Evolutionary conservation across 306 rosid genomes (phyloP).

Genomic region (Abrus precatorius): DNA sequence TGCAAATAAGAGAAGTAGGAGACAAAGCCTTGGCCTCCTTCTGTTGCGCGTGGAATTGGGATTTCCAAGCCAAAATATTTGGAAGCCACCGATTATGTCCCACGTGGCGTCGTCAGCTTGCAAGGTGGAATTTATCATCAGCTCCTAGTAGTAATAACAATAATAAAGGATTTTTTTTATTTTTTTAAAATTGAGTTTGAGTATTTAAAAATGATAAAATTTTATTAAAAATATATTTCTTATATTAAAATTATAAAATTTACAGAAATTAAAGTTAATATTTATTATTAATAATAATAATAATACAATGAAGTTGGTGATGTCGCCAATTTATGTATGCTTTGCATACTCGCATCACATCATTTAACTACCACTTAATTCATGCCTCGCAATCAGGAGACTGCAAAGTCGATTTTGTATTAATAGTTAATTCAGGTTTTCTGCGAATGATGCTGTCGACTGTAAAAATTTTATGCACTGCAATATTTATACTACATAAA

Average conservation of each 20-base stretch:
- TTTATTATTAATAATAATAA: not conserved
- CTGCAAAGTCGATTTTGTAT: not conserved
- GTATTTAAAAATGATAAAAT: too few species aligned
- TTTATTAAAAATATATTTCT: too few species aligned
- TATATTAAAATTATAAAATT: too few species aligned
- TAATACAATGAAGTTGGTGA: not conserved
- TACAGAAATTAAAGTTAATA: too few species aligned
- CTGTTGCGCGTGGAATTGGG: not conserved
- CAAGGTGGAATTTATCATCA: slow-evolving; percentile 17
- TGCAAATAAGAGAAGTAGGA: slow-evolving; percentile 5
- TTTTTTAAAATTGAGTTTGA: too few species aligned
- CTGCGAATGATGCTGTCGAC: too few species aligned
- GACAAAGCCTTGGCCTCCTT: not conserved
- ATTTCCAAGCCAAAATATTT: not conserved
- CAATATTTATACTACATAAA: not conserved
- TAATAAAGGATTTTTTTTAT: too few species aligned
- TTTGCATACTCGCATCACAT: not conserved
- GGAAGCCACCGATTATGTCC: not conserved
- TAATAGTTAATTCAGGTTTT: too few species aligned
- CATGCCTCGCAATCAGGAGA: not conserved
- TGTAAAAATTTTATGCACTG: too few species aligned
- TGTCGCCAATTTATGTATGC: not conserved
- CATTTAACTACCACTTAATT: slow-evolving; percentile 12
- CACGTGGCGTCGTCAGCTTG: slow-evolving; percentile 4
- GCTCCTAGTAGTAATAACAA: not conserved